Conservation (phyloP, 1,139 yeast genomes). For the Williopsis jadinii region DNA sequence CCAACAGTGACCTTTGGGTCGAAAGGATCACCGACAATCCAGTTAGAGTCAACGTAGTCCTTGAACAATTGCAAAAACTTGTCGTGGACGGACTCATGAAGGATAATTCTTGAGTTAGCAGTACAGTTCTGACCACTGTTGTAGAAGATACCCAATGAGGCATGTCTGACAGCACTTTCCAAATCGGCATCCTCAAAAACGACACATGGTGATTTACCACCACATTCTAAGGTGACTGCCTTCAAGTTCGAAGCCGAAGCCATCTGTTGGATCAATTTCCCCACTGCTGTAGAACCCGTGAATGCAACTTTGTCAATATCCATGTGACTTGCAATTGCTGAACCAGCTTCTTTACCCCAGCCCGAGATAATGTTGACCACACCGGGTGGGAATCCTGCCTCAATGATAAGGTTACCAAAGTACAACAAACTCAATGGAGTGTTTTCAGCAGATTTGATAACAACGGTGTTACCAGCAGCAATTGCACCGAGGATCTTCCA, state of each 20-base stretch:
- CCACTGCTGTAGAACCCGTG: conserved; percentile 54
- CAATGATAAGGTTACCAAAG: conserved; percentile 44
- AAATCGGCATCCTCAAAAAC: conserved; percentile 72
- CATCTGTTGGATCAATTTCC: conserved; percentile 46
- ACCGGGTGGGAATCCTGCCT: conserved; percentile 60
- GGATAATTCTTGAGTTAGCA: conserved; percentile 76
- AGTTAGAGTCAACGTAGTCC: conserved; percentile 38
- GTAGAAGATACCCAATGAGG: conserved; percentile 72
- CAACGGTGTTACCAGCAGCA: conserved; percentile 63
- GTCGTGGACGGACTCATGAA: conserved; percentile 64
- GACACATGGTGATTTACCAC: conserved; percentile 77
- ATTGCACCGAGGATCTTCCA: conserved; percentile 70
- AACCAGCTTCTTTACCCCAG: conserved; percentile 39
- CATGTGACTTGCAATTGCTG: conserved; percentile 47
- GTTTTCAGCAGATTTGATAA: conserved; percentile 56
- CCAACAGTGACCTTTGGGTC: conserved; percentile 56
- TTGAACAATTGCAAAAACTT: conserved; percentile 43
- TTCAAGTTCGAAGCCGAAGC: conserved; percentile 49
- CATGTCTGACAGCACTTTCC: conserved; percentile 75
- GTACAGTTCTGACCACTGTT: conserved; percentile 92
- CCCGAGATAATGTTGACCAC: conserved; percentile 45
- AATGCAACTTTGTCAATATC: conserved; percentile 60
- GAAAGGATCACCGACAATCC: conserved; percentile 54
- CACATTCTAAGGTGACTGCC: conserved; percentile 41
- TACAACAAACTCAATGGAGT: conserved; percentile 58